A percentile compares a stretch with the other conserved stretches of the same genome.
These are phyloP conservation scores for Colletotrichum limetticola DNA, from an alignment of 2,329 filamentous ascomycete genomes.

Conservation along the genomic window DNA sequence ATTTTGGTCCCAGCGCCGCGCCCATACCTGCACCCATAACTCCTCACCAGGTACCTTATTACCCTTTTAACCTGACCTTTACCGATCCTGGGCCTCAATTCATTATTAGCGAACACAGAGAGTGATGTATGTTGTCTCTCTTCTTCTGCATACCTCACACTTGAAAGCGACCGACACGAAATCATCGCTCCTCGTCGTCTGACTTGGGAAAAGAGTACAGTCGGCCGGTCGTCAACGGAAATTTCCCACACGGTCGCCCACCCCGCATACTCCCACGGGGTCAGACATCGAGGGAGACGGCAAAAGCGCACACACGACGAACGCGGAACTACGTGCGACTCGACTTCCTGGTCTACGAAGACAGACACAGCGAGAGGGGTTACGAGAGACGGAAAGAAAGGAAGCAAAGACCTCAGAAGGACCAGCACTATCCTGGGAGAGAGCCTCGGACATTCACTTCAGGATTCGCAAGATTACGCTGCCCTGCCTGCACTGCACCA, in stretches of 20 bases:
- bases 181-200: constrained; percentile 9
- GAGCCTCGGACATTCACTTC: neutral
- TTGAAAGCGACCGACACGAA: neutral
- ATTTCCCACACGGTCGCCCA: neutral
- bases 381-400: neutral
- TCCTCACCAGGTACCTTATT: constrained; percentile 3
- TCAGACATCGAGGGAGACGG: neutral
- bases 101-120: constrained; percentile 20
- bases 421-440: constrained; percentile 19
- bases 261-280: constrained; percentile 8
- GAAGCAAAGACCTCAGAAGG: constrained; percentile 9
- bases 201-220: neutral
- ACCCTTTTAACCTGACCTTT: neutral
- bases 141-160: neutral
- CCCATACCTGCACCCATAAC: neutral
- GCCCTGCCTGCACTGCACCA: constrained; percentile 8
- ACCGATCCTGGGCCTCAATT: neutral
- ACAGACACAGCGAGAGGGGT: neutral
- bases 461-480: neutral
- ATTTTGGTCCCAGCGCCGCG: constrained; percentile 14
- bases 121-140: neutral
- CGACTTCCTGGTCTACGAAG: neutral
- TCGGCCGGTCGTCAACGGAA: neutral
- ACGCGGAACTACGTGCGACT: constrained; percentile 26
- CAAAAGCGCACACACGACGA: constrained; percentile 19